Conservation (phyloP, 2,329 filamentous ascomycete genomes). For the Ascochyta rabiei region DNA sequence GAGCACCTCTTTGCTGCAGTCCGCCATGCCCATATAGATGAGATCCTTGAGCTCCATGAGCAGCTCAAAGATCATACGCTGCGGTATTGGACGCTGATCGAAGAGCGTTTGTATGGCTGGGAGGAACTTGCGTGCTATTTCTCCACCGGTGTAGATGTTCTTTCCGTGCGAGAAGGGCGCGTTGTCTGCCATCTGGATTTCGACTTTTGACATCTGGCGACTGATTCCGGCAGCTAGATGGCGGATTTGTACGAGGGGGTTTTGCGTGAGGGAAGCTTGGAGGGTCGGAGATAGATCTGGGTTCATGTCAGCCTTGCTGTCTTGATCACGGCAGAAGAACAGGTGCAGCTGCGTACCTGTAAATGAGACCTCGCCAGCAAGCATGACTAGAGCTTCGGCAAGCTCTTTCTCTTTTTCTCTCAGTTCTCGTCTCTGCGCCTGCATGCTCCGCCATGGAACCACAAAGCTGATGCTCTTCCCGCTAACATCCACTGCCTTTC, state of each 20-base stretch:
- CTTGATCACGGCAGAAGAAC: background rate
- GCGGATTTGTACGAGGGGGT: conserved; percentile 43
- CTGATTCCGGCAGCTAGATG: conserved; percentile 43
- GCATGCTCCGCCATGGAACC: conserved; percentile 46
- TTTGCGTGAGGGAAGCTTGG: conserved; percentile 40
- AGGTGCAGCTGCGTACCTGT: conserved; percentile 26
- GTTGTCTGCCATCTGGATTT: conserved; percentile 45
- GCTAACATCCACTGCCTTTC: conserved; percentile 24
- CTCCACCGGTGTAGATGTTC: conserved; percentile 43
- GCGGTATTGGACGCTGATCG: conserved; percentile 37
- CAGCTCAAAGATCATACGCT: conserved; percentile 45
- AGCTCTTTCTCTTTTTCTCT: conserved; percentile 43
- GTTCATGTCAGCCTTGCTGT: background rate
- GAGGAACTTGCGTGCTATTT: conserved; percentile 41
- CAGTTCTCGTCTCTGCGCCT: conserved; percentile 40
- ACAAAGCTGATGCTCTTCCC: conserved; percentile 45
- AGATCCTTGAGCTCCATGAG: conserved; percentile 45
- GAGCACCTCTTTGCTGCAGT: conserved; percentile 34
- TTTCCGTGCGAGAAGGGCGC: conserved; percentile 40
- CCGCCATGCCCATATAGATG: conserved; percentile 34
- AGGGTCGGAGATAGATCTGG: conserved; percentile 39
- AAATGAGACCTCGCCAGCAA: conserved; percentile 43
- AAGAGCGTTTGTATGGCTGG: conserved; percentile 41
- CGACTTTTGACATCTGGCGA: conserved; percentile 43
- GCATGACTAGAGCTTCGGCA: conserved; percentile 42